A percentile compares a stretch with the other conserved stretches of the same genome.
Conservation (phyloP, 106 monocot species). For the Phalaenopsis equestris region DNA sequence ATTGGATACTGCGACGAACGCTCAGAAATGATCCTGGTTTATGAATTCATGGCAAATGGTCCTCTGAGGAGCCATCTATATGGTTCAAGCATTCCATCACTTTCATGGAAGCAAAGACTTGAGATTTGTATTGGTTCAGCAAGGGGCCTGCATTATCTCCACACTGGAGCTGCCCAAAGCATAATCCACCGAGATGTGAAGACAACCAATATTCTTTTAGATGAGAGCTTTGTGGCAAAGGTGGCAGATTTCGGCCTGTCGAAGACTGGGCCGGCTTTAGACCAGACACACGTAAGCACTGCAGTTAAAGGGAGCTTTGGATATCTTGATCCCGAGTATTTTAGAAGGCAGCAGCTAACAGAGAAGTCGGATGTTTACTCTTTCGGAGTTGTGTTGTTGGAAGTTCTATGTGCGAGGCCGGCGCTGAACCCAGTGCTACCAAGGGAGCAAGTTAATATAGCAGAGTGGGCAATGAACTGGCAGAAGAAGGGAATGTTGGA, state of each 20-base stretch:
- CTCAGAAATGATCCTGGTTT: slow-evolving; percentile 19
- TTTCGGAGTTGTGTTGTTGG: slow-evolving; percentile 68
- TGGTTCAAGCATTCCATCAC: slow-evolving; percentile 9
- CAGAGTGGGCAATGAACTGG: slow-evolving; percentile 75
- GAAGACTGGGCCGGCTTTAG: neutral
- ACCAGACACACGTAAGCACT: slow-evolving; percentile 15
- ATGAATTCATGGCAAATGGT: slow-evolving; percentile 21
- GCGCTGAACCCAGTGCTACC: slow-evolving; percentile 54
- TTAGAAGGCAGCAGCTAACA: slow-evolving; percentile 10
- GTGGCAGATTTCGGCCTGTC: slow-evolving; percentile 11
- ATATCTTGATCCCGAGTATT: slow-evolving; percentile 14
- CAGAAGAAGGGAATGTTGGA: slow-evolving; percentile 62
- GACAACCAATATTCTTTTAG: slow-evolving; percentile 7
- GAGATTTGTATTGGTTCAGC: slow-evolving; percentile 18
- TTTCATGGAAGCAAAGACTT: slow-evolving; percentile 19
- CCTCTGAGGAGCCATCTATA: slow-evolving; percentile 22
- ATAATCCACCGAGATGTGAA: slow-evolving; percentile 19
- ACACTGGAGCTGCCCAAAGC: slow-evolving; percentile 14
- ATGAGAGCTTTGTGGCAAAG: slow-evolving; percentile 8
- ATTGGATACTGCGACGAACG: slow-evolving; percentile 20
- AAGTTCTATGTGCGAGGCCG: slow-evolving; percentile 67
- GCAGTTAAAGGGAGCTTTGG: slow-evolving; percentile 22
- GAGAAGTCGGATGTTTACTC: slow-evolving; percentile 68
- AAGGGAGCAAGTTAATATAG: slow-evolving; percentile 64
- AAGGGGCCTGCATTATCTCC: slow-evolving; percentile 13